A percentile compares a stretch with the other conserved stretches of the same genome.
phyloP scores from a whole-genome alignment of 441 rosid species.

The Codiaeum variegatum region DNA sequence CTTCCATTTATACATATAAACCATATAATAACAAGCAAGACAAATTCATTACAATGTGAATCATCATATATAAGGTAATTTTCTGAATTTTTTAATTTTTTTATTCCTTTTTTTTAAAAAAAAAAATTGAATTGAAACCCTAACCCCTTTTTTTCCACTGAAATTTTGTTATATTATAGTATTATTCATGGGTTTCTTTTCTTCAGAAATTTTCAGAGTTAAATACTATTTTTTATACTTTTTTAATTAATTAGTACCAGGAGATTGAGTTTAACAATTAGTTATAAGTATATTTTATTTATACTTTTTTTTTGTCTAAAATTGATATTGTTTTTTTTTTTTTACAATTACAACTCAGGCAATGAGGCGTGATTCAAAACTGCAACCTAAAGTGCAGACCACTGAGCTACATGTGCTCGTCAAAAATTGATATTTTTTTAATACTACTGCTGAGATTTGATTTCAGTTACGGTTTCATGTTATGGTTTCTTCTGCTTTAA shows the following conservation, averaged over 20 bases:
- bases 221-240: too few relatives aligned
- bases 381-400: too few relatives aligned
- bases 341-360: too few relatives aligned
- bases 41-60: too few relatives aligned
- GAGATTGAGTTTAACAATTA: background rate
- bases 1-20: constrained; percentile 23
- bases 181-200: background rate
- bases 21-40: constrained; percentile 15
- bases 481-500: background rate
- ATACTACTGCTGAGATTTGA: constrained; percentile 11
- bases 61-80: too few relatives aligned
- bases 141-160: constrained; percentile 6
- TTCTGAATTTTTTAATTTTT: background rate
- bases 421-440: too few relatives aligned
- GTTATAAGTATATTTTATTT: too few relatives aligned
- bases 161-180: background rate
- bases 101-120: too few relatives aligned
- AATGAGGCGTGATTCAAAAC: too few relatives aligned
- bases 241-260: background rate
- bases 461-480: background rate
- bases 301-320: background rate
- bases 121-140: constrained; percentile 17
- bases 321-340: too few relatives aligned
- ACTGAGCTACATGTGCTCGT: too few relatives aligned
- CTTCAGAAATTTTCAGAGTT: background rate